Evolutionary conservation across 108 stramenopile species (phyloP), one percentile per base, ranked within the genome.

Genomic region (Cyclotella choctawhatcheeana): DNA sequence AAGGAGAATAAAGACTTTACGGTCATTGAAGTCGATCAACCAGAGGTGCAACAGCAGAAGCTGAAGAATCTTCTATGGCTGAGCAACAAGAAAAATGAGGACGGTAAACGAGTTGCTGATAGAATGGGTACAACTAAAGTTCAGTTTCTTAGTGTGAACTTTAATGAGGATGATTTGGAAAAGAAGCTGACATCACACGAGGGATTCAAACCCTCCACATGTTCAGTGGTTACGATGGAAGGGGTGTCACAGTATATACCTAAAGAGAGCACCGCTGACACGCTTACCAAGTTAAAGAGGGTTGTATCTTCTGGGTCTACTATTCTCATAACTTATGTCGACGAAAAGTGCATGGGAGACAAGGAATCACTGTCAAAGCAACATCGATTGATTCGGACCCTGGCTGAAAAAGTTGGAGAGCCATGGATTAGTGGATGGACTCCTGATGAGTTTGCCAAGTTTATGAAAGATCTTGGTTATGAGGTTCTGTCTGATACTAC

Each of bases 191-290:
- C 21, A 18, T 35, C 67, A 45, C 30, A 7, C 21, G 53, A 32
- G 27, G 10, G 13, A 0, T 75, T 68, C 25, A 24, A 32, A 0
- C 14, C 35, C 5, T 32, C 24, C 33, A 8, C 44, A 33, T 5
- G 20, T 10, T 55, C 67, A n/a, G 50, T 75, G 10, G 55, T 75
- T 5, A 58, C 54, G 30, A 2, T 68, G 24, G 62, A 75, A 67
- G 66, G 74, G 37, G 67, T 76, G 44, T 62, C 75, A 4, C 75
- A 76, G 8, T 76, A 76, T 44, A 76, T 76, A 21, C 75, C 75
- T 2, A 69, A 69, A 35, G 55, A 67, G 44, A 64, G 63, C 18
- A 61, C 75, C 0, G 68, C 68, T 14, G 44, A 45, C 33, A 68
- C 67, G 18, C 44, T 74, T 2, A 45, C 47, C 29, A 25, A 53